Conservation (phyloP, 805 yeast species). For the Wickerhamiella domercqiae region DNA sequence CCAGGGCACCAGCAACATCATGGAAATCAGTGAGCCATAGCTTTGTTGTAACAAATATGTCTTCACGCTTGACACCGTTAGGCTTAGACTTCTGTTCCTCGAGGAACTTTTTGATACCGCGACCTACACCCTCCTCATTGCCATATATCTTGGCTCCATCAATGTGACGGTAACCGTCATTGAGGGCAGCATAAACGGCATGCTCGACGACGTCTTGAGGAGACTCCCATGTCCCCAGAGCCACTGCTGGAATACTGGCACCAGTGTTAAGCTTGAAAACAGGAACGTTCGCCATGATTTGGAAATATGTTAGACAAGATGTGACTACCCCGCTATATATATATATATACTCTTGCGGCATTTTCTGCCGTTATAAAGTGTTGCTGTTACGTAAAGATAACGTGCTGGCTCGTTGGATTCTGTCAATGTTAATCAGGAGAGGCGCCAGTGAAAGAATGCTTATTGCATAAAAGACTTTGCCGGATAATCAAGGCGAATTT, state of each 20-base stretch:
- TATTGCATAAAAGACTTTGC: too few relatives aligned
- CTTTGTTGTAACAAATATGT: constrained; percentile 50
- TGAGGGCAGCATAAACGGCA: constrained; percentile 45
- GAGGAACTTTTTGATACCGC: constrained; percentile 25
- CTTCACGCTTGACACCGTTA: constrained; percentile 30
- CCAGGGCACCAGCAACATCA: constrained; percentile 34
- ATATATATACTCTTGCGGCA: too few relatives aligned
- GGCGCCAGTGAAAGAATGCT: too few relatives aligned
- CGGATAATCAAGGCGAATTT: too few relatives aligned
- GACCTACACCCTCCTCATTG: constrained; percentile 54
- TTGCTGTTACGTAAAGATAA: not conserved
- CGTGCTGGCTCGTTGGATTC: not conserved
- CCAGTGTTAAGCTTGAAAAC: constrained; percentile 43
- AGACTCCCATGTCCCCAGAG: constrained; percentile 52
- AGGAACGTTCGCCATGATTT: constrained; percentile 11
- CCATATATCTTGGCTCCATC: constrained; percentile 62
- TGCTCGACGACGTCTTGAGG: constrained; percentile 29
- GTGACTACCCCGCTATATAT: too few relatives aligned
- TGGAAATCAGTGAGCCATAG: constrained; percentile 31
- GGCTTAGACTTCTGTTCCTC: constrained; percentile 17
- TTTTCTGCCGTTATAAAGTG: too few relatives aligned
- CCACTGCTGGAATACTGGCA: constrained; percentile 45
- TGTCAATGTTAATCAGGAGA: too few relatives aligned
- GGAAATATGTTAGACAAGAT: too few relatives aligned
- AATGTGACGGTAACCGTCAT: constrained; percentile 53